Evolutionary conservation across 228 moss, liverwort and hornwort genomes (phyloP), one percentile per base, ranked within the genome.

Genomic region (Sphagnum magellanicum): DNA sequence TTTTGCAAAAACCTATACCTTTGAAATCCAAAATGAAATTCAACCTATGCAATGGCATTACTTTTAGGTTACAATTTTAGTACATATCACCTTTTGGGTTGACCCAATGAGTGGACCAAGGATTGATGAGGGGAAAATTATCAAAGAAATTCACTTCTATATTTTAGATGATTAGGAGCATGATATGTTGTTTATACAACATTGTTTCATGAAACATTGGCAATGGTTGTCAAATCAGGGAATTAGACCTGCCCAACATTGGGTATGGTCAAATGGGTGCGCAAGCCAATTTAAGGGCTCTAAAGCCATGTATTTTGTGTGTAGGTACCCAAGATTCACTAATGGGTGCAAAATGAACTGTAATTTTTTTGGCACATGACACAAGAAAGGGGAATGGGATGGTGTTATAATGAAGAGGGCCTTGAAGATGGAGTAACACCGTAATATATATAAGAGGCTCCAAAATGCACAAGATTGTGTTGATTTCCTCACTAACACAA

Each of bases 321-420:
- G 14, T 52, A 67, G 14, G 52, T 67, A 67, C 16, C 67, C 52
- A 50, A 52, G 49, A 12, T 50, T 62, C 16, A 62, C 61, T 6
- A 13, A 8, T 51, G 67, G 67, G 6, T 67, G 67, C 53, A 16
- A 5, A 6, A 67, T 67, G 67, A 52, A 32, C 1, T 32, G 2
- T 2, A 32, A 3, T 32, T 32, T 32, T 32, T 6, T 51, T 67
- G 50, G 67, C 17, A 57, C 13, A 10, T 0, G 17, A 7, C 68
- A 69, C 49, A 48, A 58, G 0, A 69, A 59, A 49, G 68, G 68
- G 11, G 59, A 69, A 49, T 59, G 58, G 55, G 59, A 69, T 46
- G 55, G 59, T 3, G 47, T 10, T 57, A 58, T 69, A 17, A 10
- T 69, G 13, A 69, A 69, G 46, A 4, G 68, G 17, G 48, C 59